Evolutionary conservation across 1,139 yeast genomes (phyloP), one percentile per base, ranked within the genome.

Genomic region (Wickerhamomyces sp.): DNA sequence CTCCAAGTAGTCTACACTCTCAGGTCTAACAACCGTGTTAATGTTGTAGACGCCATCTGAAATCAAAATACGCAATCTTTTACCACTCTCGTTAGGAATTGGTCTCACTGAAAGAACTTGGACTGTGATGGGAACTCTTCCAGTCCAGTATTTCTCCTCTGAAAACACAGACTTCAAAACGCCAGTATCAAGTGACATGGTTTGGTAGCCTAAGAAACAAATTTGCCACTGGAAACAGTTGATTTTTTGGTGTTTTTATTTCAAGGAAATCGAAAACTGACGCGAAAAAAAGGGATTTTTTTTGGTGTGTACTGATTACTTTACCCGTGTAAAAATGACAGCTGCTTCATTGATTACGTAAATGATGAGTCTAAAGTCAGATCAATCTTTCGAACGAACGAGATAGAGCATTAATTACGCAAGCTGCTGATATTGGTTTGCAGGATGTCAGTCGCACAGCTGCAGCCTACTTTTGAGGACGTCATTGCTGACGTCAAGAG

Each of bases 1-100:
- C 40, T 69, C 72, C 38, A 77, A 69, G 45, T 71, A 67, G 5
- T 68, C 63, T 36, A 73, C 72, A 44, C 77, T 71, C 28, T 66
- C 68, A 34, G 80, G 79, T 49, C 80, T 80, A 46, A 81, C 67
- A 33, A 82, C 70, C 2, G 84, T 85, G 49, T 82, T 85, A 39
- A 78, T 66, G 27, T 70, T 65, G 54, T 69, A 77, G 16, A 59
- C 61, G 18, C 91, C 89, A 58, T 82, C 93, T 35, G 75, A 75
- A 36, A 82, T 57, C 61, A 81, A 62, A 30, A 77, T 62, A 45
- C 85, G 65, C 38, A 71, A 64, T 51, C 78, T 64, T 39, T 68
- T 66, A 26, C 75, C 74, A 15, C 58, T 55, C 15, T 66, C 72
- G 42, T 61, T 61, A 26, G 61, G 59, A 35, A 66, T 62, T 11